Conservation (phyloP, 1,284 basidiomycete species). For the Trametes polyzona region DNA sequence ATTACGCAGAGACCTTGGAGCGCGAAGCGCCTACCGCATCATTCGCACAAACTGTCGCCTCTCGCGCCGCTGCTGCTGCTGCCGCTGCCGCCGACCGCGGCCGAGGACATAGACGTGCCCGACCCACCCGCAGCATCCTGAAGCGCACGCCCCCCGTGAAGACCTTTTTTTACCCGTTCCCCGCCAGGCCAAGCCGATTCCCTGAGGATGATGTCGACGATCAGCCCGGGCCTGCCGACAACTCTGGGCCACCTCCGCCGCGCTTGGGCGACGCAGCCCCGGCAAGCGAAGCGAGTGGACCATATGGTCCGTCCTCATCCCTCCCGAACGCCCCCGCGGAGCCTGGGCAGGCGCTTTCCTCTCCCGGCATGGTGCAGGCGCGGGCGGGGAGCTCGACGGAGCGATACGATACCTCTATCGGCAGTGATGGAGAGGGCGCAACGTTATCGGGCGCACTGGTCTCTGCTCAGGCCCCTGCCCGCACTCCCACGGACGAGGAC, state of each 20-base stretch:
- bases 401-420: not conserved
- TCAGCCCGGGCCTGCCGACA: not conserved
- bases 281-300: not conserved
- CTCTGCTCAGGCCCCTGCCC: not conserved
- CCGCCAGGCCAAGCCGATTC: conserved; percentile 2
- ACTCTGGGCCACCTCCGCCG: not conserved
- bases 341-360: not conserved
- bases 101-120: too few relatives aligned
- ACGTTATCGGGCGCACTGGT: conserved; percentile 7
- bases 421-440: not conserved
- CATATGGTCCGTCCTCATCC: not conserved
- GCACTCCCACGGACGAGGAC: conserved; percentile 1
- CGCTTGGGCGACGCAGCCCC: not conserved
- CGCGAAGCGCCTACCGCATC: not conserved
- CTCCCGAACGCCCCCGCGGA: not conserved
- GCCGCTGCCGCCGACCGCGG: too few relatives aligned
- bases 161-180: conserved; percentile 17
- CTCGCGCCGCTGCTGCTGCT: too few relatives aligned
- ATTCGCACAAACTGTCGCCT: not conserved
- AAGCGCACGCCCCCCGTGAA: conserved; percentile 18
- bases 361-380: not conserved
- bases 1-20: not conserved
- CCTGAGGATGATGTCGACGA: too few relatives aligned
- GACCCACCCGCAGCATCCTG: conserved; percentile 10
- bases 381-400: not conserved